These are phyloP conservation scores for Eutypa lata DNA, from an alignment of 2,329 filamentous ascomycete species.

Conservation along the genomic window DNA sequence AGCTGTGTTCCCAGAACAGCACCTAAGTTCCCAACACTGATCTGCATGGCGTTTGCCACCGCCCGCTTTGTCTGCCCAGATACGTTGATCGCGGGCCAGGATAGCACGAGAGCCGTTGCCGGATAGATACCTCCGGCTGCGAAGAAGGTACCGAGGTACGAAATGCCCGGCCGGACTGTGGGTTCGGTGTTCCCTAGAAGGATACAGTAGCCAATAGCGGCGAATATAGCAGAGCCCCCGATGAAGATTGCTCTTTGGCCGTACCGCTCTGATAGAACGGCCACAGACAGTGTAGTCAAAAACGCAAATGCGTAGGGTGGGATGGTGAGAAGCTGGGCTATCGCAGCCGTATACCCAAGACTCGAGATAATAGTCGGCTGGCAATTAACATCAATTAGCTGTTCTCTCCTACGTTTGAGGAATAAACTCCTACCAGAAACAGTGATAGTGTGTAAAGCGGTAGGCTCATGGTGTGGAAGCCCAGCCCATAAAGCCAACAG, in stretches of 20 bases:
- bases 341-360: constrained; percentile 51
- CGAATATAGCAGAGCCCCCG: constrained; percentile 53
- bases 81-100: constrained; percentile 71
- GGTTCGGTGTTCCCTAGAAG: constrained; percentile 51
- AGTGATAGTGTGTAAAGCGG: constrained; percentile 55
- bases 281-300: constrained; percentile 54
- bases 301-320: constrained; percentile 64
- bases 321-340: constrained; percentile 57
- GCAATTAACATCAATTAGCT: constrained; percentile 5
- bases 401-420: background rate
- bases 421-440: constrained; percentile 42
- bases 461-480: constrained; percentile 70
- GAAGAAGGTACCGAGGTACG: constrained; percentile 60
- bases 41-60: constrained; percentile 67
- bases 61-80: constrained; percentile 68
- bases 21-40: constrained; percentile 67
- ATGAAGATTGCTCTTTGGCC: constrained; percentile 62
- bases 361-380: constrained; percentile 51
- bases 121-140: constrained; percentile 67
- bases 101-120: constrained; percentile 58
- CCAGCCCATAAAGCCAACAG: constrained; percentile 69
- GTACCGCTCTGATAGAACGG: constrained; percentile 57
- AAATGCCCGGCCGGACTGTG: constrained; percentile 47
- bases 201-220: constrained; percentile 60
- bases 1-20: constrained; percentile 68